These are phyloP conservation scores for Lolium multiflorum DNA, from an alignment of 176 grass and related monocot genomes.

Conservation along the genomic window DNA sequence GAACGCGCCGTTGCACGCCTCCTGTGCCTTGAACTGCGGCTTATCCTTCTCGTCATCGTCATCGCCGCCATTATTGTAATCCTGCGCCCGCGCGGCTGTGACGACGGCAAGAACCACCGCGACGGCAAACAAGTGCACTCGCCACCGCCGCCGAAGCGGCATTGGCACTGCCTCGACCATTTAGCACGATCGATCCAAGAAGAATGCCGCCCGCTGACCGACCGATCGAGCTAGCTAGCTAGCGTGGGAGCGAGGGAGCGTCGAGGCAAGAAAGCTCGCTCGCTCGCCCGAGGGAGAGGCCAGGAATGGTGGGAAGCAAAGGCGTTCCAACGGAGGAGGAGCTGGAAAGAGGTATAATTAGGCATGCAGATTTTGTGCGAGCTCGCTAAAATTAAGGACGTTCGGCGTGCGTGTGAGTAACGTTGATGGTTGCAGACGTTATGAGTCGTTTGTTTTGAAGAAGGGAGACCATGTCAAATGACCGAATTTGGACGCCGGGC, in stretches of 20 bases:
- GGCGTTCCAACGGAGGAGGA: slow-evolving; percentile 54
- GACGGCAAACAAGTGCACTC: neutral
- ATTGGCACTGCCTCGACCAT: slow-evolving; percentile 26
- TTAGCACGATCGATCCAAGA: neutral
- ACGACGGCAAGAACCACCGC: slow-evolving; percentile 28
- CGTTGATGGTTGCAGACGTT: slow-evolving; percentile 28
- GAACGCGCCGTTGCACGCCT: slow-evolving; percentile 88
- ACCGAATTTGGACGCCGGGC: slow-evolving; percentile 35
- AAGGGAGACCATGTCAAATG: slow-evolving; percentile 50
- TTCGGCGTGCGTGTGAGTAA: neutral
- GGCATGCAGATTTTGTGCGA: slow-evolving; percentile 43
- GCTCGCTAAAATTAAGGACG: slow-evolving; percentile 48
- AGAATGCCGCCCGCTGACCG: neutral
- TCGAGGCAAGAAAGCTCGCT: slow-evolving; percentile 17
- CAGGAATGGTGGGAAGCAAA: slow-evolving; percentile 54
- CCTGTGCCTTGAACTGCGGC: slow-evolving; percentile 57
- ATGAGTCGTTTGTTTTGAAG: slow-evolving; percentile 8
- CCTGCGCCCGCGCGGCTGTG: slow-evolving; percentile 46
- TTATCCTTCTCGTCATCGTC: slow-evolving; percentile 31
- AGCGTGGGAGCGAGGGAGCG: slow-evolving; percentile 2
- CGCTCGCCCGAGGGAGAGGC: neutral
- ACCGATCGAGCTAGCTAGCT: slow-evolving; percentile 7
- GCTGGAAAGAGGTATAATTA: slow-evolving; percentile 57
- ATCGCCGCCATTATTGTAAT: slow-evolving; percentile 43
- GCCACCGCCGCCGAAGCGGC: slow-evolving; percentile 38